These are phyloP conservation scores for Sorghum bicolor DNA, from an alignment of 176 grass and related monocot genomes.

Conservation along the genomic window Sorghum_bicolor_NCBIv3 NC_012870.2:1993501-1994000, in stretches of 20 bases:
- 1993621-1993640: background rate
- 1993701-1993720: no score
- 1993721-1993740: no score
- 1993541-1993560: constrained; percentile 50
- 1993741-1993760: no score
- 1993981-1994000: background rate
- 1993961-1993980: background rate
- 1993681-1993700: no score
- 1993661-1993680: background rate
- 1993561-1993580: background rate
- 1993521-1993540: constrained; percentile 98
- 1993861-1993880: background rate
- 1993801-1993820: no score
- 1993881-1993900: background rate
- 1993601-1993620: background rate
- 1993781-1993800: no score
- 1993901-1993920: background rate
- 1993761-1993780: no score
- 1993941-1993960: background rate
- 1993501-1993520: constrained; percentile 85
- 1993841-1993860: no score
- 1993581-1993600: background rate
- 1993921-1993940: background rate
- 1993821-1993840: no score
- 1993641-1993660: background rate